phyloP scores from a whole-genome alignment of 1,139 yeast species.

The Pichia cactophila region DNA sequence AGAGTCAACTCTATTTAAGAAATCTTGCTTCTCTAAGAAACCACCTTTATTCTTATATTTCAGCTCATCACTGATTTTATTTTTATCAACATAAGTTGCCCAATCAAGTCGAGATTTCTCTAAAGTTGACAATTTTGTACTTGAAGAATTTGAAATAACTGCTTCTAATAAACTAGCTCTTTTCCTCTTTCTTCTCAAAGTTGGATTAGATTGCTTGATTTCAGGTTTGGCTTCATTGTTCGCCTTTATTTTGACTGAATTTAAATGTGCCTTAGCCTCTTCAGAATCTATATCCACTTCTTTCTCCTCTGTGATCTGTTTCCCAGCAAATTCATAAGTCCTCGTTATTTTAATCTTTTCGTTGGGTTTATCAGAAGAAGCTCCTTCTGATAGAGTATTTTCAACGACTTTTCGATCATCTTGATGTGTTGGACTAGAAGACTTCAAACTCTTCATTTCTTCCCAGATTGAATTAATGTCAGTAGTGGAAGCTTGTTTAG shows the following conservation, averaged over 20 bases:
- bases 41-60: slow-evolving; percentile 70
- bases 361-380: background rate
- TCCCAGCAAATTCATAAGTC: slow-evolving; percentile 86
- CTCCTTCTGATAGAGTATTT: background rate
- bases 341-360: slow-evolving; percentile 55
- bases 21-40: slow-evolving; percentile 84
- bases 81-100: slow-evolving; percentile 88
- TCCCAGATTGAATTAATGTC: slow-evolving; percentile 52
- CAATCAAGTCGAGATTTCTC: slow-evolving; percentile 92
- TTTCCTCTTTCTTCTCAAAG: slow-evolving; percentile 41
- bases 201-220: background rate
- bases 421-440: background rate
- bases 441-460: slow-evolving; percentile 31
- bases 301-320: slow-evolving; percentile 66
- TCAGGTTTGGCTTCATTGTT: slow-evolving; percentile 6
- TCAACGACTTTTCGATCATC: background rate
- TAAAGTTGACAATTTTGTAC: slow-evolving; percentile 74
- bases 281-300: slow-evolving; percentile 71
- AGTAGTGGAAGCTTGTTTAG: slow-evolving; percentile 16
- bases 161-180: slow-evolving; percentile 74
- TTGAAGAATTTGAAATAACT: slow-evolving; percentile 48
- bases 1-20: slow-evolving; percentile 64
- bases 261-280: slow-evolving; percentile 76
- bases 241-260: slow-evolving; percentile 30
- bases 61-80: slow-evolving; percentile 78